Evolutionary conservation across 2,329 filamentous ascomycete species (phyloP).

Genomic region (Sporothrix schenckii): DNA sequence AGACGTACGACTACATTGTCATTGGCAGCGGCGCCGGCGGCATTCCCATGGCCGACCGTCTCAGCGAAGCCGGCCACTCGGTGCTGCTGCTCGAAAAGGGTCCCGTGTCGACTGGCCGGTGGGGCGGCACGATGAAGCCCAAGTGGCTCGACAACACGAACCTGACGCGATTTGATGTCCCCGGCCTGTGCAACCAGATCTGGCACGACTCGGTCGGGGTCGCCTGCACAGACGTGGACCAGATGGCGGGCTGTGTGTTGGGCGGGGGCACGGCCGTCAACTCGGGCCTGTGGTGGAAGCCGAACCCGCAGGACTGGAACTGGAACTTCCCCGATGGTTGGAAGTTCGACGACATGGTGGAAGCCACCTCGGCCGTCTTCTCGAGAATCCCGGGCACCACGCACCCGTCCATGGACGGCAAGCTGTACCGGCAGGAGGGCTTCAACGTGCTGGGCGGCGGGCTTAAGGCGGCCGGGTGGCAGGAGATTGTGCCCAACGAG

Average conservation of each 20-base stretch:
- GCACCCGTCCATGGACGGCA: conserved; percentile 65
- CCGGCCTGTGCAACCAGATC: conserved; percentile 71
- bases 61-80: conserved; percentile 65
- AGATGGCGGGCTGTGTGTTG: conserved; percentile 72
- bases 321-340: conserved; percentile 72
- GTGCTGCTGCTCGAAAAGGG: conserved; percentile 67
- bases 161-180: conserved; percentile 71
- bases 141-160: conserved; percentile 64
- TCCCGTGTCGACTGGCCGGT: conserved; percentile 64
- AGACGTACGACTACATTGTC: conserved; percentile 63
- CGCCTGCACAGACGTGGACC: conserved; percentile 64
- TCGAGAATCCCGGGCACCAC: conserved; percentile 70
- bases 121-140: conserved; percentile 63
- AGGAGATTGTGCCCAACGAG: conserved; percentile 58
- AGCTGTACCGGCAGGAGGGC: conserved; percentile 68
- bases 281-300: conserved; percentile 69
- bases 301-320: conserved; percentile 69
- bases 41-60: conserved; percentile 62
- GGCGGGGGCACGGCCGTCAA: conserved; percentile 70
- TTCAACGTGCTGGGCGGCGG: conserved; percentile 65
- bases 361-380: conserved; percentile 65
- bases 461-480: conserved; percentile 47
- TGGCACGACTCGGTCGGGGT: conserved; percentile 66
- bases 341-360: conserved; percentile 65
- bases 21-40: conserved; percentile 66